Evolutionary conservation across 352 stramenopile genomes (phyloP).

Genomic region (Sclerospora graminicola): DNA sequence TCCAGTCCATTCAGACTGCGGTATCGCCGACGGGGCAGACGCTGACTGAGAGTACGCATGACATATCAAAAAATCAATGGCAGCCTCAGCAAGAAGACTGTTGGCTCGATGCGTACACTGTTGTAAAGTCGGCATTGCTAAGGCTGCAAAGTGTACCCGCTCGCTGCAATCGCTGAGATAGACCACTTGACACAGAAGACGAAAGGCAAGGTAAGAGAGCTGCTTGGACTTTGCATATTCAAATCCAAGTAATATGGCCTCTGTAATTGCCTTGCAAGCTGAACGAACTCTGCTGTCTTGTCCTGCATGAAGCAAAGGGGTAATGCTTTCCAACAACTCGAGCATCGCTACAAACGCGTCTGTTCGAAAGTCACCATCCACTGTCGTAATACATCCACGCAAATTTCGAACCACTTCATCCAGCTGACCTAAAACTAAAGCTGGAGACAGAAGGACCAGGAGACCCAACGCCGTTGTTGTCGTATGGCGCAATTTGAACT

Average conservation of each 20-base stretch:
- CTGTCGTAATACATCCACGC: slow-evolving; percentile 41
- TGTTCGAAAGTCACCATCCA: slow-evolving; percentile 48
- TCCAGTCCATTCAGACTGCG: slow-evolving; percentile 1
- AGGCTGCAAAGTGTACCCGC: slow-evolving; percentile 31
- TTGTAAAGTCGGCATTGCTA: slow-evolving; percentile 45
- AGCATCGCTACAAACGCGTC: slow-evolving; percentile 56
- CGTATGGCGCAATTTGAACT: slow-evolving; percentile 47
- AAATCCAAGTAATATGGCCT: slow-evolving; percentile 47
- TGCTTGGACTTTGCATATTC: slow-evolving; percentile 45
- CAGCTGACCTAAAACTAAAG: slow-evolving; percentile 26
- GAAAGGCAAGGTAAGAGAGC: slow-evolving; percentile 51
- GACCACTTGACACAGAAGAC: slow-evolving; percentile 55
- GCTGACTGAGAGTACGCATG: slow-evolving; percentile 51
- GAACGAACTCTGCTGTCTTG: slow-evolving; percentile 7
- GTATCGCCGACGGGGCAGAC: slow-evolving; percentile 26
- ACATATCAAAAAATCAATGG: slow-evolving; percentile 74
- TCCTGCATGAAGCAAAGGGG: slow-evolving; percentile 12
- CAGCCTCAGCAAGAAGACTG: slow-evolving; percentile 43
- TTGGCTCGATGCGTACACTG: slow-evolving; percentile 27
- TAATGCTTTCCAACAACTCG: slow-evolving; percentile 53
- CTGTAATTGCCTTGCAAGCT: slow-evolving; percentile 25
- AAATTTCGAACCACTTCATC: slow-evolving; percentile 27
- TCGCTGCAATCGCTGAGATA: slow-evolving; percentile 30
- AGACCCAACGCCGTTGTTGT: slow-evolving; percentile 50
- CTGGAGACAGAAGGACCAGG: slow-evolving; percentile 35